A percentile compares a stretch with the other conserved stretches of the same genome.
These are phyloP conservation scores for Aspergillus candidus DNA, from an alignment of 2,329 filamentous ascomycete species.

Conservation along the genomic window DNA sequence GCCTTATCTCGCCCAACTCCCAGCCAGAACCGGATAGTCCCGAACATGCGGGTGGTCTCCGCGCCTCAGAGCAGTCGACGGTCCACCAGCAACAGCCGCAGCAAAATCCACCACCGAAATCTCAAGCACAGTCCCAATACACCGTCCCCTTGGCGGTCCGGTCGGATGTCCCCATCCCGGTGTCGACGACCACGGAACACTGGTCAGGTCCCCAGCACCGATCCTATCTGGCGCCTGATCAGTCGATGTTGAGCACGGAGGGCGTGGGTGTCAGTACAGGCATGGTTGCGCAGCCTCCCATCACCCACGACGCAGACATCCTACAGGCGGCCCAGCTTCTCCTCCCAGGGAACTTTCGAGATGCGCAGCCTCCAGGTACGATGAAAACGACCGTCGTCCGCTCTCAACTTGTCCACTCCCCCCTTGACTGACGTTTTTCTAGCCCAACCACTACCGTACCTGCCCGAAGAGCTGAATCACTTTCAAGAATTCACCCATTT, in stretches of 20 bases:
- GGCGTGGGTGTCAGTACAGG: constrained; percentile 9
- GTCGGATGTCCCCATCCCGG: constrained; percentile 18
- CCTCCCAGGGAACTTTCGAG: constrained; percentile 25
- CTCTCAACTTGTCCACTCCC: too few relatives aligned
- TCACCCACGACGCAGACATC: constrained; percentile 29
- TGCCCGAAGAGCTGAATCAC: constrained; percentile 29
- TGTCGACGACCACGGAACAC: constrained; percentile 18
- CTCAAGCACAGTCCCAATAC: constrained; percentile 17
- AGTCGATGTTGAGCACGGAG: constrained; percentile 16
- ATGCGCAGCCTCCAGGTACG: constrained; percentile 12
- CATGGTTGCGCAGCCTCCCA: constrained; percentile 16
- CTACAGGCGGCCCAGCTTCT: constrained; percentile 36
- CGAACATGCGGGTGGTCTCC: constrained; percentile 12
- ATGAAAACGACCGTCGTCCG: too few relatives aligned
- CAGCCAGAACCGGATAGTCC: constrained; percentile 18
- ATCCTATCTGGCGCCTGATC: constrained; percentile 22
- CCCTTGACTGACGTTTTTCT: not conserved
- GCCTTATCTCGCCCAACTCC: constrained; percentile 23
- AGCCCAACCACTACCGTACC: constrained; percentile 25
- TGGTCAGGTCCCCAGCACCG: constrained; percentile 23
- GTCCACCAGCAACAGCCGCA: constrained; percentile 6
- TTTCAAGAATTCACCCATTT: constrained; percentile 34
- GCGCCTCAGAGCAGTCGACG: constrained; percentile 6
- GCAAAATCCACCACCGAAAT: constrained; percentile 12
- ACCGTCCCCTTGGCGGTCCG: constrained; percentile 10